Evolutionary conservation across 805 yeast species (phyloP), one percentile per base, ranked within the genome.

Genomic region (Myxozyma lipomycoides): DNA sequence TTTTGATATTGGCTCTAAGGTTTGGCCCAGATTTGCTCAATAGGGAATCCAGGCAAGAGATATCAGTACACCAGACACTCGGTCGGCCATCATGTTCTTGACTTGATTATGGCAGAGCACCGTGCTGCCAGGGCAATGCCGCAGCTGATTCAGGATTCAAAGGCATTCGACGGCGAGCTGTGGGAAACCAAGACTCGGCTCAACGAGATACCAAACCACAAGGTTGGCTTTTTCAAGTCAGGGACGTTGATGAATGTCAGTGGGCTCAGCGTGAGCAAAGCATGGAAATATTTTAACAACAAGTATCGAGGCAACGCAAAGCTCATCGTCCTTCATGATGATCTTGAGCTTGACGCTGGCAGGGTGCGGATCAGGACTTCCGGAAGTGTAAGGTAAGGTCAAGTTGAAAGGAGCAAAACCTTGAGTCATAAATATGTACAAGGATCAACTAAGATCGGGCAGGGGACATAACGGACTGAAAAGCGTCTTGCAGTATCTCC

Each of bases 401-500:
- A 19, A 5, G 3, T 18, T 19, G 32, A 12, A 7, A 9, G 32
- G 32, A n/a, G n/a, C n/a, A n/a, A n/a, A n/a, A n/a, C n/a, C n/a
- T n/a, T n/a, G n/a, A 7, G 30, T 15, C 36, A 28, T 28, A 10
- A 28, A 28, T 28, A 28, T 28, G 9, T 36, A 10, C 17, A 19
- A 10, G 23, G 23, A 22, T 9, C 32, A 18, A 9, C 26, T 38
- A 38, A 22, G 23, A 18, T 17, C 19, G 5, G 18, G 37, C 10
- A 72, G 93, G 40, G 96, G 96, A 0, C 98, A 90, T 62, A 88
- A 87, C 62, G 97, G 96, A 0, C 71, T 90, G 24, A 75, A 76
- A 54, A 78, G 84, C 37, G 75, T 90, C 2, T 76, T 75, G 40
- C 57, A 65, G 4, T 38, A 51, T 21, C 64, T 76, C 34, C 82